Evolutionary conservation across 352 stramenopile species (phyloP).

Genomic region (Elongisporangium prolatum): DNA sequence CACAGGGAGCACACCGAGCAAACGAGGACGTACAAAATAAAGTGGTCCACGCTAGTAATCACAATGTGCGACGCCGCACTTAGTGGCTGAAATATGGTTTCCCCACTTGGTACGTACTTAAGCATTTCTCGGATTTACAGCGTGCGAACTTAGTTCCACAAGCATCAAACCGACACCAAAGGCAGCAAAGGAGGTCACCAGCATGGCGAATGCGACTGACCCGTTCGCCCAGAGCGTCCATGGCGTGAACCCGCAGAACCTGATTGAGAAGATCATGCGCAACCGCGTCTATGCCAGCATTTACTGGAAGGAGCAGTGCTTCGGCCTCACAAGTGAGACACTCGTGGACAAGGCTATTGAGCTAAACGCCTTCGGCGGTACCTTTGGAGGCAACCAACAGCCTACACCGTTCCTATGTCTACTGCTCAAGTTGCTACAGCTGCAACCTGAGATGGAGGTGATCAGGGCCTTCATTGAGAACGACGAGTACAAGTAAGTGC

Average conservation of each 20-base stretch:
- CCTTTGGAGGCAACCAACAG: constrained; percentile 93
- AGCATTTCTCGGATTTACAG: too few species aligned
- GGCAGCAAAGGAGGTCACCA: not conserved
- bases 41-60: not conserved
- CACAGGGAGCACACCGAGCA: not conserved
- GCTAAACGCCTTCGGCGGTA: constrained; percentile 90
- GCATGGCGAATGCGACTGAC: constrained; percentile 89
- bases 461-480: constrained; percentile 94
- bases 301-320: constrained; percentile 99
- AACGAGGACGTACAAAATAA: not conserved
- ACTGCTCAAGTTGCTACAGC: constrained; percentile 97
- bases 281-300: constrained; percentile 94
- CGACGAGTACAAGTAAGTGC: constrained; percentile 93
- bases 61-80: not conserved
- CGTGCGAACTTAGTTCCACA: not conserved
- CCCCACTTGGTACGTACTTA: too few species aligned
- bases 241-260: constrained; percentile 96
- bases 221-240: constrained; percentile 89
- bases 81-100: not conserved
- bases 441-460: constrained; percentile 95
- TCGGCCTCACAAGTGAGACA: constrained; percentile 94
- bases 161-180: not conserved
- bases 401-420: constrained; percentile 98
- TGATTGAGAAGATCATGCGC: constrained; percentile 98
- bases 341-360: constrained; percentile 96